phyloP scores from a whole-genome alignment of 805 yeast genomes.

The Cephaloascus albidus region DNA sequence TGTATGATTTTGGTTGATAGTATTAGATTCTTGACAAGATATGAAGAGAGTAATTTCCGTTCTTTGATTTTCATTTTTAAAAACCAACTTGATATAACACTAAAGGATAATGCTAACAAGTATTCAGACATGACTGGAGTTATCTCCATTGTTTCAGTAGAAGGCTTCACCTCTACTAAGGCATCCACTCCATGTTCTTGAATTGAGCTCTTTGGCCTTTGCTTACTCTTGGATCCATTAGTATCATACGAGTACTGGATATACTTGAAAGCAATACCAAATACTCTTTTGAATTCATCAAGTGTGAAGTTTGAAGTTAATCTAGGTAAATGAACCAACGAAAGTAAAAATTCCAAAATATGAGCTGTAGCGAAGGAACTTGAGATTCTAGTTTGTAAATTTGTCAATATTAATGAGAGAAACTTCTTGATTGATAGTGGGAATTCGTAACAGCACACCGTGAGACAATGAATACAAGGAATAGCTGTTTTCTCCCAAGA shows the following conservation, averaged over 20 bases:
- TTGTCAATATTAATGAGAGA: conserved; percentile 59
- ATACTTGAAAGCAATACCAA: conserved; percentile 75
- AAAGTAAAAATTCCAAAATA: conserved; percentile 63
- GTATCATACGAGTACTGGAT: conserved; percentile 61
- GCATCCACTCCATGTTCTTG: conserved; percentile 36
- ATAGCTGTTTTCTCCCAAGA: conserved; percentile 76
- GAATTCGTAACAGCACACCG: conserved; percentile 72
- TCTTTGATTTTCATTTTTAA: conserved; percentile 50
- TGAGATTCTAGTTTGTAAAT: conserved; percentile 67
- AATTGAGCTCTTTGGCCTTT: conserved; percentile 3
- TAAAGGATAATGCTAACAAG: conserved; percentile 53
- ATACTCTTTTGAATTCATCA: conserved; percentile 71
- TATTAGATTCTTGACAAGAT: conserved; percentile 48
- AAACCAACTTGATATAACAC: conserved; percentile 65
- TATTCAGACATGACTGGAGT: conserved; percentile 51
- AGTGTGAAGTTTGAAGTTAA: conserved; percentile 63
- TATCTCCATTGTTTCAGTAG: conserved; percentile 36
- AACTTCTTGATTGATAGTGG: conserved; percentile 66
- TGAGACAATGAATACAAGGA: conserved; percentile 68
- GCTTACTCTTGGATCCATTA: conserved; percentile 1
- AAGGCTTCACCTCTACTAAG: conserved; percentile 43
- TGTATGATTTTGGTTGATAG: conserved; percentile 16
- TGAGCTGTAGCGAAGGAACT: conserved; percentile 62
- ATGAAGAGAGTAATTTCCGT: conserved; percentile 52
- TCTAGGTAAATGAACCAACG: conserved; percentile 56